Evolutionary conservation across 108 stramenopile genomes (phyloP).

Genomic region (Nitzschia putrida): DNA sequence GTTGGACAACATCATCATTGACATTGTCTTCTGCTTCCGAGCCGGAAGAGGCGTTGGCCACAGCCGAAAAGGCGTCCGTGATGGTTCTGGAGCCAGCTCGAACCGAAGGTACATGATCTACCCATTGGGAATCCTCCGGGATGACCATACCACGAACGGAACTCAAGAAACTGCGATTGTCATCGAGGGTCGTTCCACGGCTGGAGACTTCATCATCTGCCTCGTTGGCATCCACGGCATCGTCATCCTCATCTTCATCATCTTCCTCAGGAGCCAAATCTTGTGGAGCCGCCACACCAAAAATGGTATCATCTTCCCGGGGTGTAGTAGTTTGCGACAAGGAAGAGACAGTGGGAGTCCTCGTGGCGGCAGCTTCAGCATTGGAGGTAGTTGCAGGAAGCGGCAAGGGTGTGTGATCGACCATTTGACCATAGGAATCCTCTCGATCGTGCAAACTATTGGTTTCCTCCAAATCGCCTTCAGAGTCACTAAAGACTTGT

Average conservation of each 20-base stretch:
- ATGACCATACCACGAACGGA: slow-evolving; percentile 18
- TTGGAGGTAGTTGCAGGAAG: too few relatives aligned
- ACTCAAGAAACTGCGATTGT: slow-evolving; percentile 25
- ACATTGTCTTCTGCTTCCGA: slow-evolving; percentile 28
- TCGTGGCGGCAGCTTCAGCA: too few relatives aligned
- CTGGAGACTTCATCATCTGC: slow-evolving; percentile 43
- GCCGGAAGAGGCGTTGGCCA: slow-evolving; percentile 13
- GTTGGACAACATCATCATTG: slow-evolving; percentile 28
- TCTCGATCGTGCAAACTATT: slow-evolving; percentile 24
- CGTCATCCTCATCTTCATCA: slow-evolving; percentile 31
- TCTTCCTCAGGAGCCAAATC: not conserved
- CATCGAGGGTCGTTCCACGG: slow-evolving; percentile 18
- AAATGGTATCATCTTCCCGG: slow-evolving; percentile 31
- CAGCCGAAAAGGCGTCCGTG: slow-evolving; percentile 16
- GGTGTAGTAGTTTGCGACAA: not conserved
- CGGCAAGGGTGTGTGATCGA: slow-evolving; percentile 42
- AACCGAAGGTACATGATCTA: slow-evolving; percentile 30
- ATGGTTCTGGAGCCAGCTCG: not conserved
- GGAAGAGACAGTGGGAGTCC: not conserved
- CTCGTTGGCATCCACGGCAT: slow-evolving; percentile 35
- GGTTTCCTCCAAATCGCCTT: slow-evolving; percentile 31
- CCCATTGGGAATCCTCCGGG: slow-evolving; percentile 27
- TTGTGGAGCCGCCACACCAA: slow-evolving; percentile 6
- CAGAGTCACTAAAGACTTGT: slow-evolving; percentile 21
- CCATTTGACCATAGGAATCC: slow-evolving; percentile 42